A percentile compares a stretch with the other conserved stretches of the same genome.
phyloP scores from a whole-genome alignment of 768 basidiomycete species.

The Lyophyllum atratum region DNA sequence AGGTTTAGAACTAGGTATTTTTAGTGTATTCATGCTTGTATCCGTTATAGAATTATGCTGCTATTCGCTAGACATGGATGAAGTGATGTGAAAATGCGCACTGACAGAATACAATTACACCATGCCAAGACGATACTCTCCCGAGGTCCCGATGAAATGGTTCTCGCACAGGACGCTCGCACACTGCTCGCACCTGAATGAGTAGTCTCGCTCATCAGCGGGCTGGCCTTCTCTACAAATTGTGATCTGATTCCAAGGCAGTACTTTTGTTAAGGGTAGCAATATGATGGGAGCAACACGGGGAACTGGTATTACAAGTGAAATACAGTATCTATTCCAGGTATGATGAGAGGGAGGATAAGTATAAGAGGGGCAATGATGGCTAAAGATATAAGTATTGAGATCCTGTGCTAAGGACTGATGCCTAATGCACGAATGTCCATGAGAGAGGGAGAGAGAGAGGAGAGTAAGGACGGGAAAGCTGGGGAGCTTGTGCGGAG shows the following conservation, averaged over 20 bases:
- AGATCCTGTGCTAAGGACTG: too few species aligned
- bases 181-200: too few species aligned
- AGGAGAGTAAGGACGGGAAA: not conserved
- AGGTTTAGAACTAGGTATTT: not conserved
- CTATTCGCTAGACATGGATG: slow-evolving; percentile 1
- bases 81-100: too few species aligned
- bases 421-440: not conserved
- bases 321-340: not conserved
- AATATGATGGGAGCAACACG: not conserved
- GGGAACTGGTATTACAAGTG: not conserved
- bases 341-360: not conserved
- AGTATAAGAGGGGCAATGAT: not conserved
- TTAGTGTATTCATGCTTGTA: not conserved
- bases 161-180: too few species aligned
- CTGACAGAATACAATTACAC: too few species aligned
- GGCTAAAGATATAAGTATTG: not conserved
- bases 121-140: too few species aligned
- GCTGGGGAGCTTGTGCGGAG: not conserved
- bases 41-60: not conserved
- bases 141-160: too few species aligned
- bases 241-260: not conserved
- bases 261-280: not conserved
- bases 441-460: not conserved
- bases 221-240: too few species aligned
- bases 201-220: too few species aligned